Evolutionary conservation across 371 early-diverging fungal genomes (phyloP).

Genomic region (Chytridium lagenaria): DNA sequence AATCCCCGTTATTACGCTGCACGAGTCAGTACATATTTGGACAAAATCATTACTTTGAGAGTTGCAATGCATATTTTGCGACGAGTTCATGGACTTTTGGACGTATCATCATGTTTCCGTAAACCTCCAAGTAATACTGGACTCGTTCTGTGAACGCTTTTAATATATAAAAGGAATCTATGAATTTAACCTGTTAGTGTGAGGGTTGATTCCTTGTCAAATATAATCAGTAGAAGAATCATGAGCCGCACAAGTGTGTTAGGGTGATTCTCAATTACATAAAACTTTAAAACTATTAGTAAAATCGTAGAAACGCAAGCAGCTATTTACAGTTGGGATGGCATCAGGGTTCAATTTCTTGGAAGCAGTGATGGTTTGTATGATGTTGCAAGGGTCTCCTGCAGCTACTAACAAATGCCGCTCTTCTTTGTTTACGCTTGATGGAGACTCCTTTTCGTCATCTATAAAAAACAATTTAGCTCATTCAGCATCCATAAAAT

Average conservation of each 20-base stretch:
- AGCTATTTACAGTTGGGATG: not conserved
- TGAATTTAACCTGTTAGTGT: constrained; percentile 26
- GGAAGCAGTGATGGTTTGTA: constrained; percentile 48
- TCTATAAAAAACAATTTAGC: not conserved
- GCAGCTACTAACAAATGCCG: constrained; percentile 42
- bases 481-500: no score
- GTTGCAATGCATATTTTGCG: not conserved
- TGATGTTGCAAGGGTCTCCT: constrained; percentile 47
- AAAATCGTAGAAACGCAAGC: not conserved
- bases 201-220: constrained; percentile 35
- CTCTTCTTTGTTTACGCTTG: not conserved
- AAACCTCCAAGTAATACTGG: constrained; percentile 56
- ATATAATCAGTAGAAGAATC: constrained; percentile 43
- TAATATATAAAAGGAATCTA: not conserved
- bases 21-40: not conserved
- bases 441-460: not conserved
- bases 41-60: not conserved
- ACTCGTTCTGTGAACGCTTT: constrained; percentile 39
- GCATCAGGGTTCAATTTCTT: not conserved
- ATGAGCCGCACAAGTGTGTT: constrained; percentile 48
- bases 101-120: constrained; percentile 51
- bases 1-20: not conserved
- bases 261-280: constrained; percentile 53
- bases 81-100: constrained; percentile 44
- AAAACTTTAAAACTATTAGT: constrained; percentile 38